These are phyloP conservation scores for Prunus campanulata DNA, from an alignment of 306 rosid species.

Conservation along the genomic window DNA sequence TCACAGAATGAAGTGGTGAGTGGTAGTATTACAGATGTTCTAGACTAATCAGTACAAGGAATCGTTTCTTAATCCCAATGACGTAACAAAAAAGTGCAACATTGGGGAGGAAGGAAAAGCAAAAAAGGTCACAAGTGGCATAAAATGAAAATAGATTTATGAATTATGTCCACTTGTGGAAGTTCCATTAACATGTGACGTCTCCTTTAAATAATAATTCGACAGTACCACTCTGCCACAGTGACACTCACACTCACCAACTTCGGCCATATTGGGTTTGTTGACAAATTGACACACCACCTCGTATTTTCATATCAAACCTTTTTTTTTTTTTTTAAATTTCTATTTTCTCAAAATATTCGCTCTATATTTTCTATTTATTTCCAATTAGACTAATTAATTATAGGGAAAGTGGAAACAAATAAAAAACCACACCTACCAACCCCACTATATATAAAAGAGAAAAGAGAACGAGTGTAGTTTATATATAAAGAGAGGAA, in stretches of 20 bases:
- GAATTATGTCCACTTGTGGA: not conserved
- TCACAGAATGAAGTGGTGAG: too few species aligned
- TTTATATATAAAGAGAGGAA: not conserved
- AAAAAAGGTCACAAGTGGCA: not conserved
- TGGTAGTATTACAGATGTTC: too few species aligned
- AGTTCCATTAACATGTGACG: not conserved
- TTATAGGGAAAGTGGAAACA: not conserved
- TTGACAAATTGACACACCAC: conserved; percentile 31
- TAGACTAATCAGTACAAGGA: too few species aligned
- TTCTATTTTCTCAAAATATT: not conserved
- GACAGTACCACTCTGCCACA: not conserved
- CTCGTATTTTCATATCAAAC: not conserved
- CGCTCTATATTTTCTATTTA: not conserved
- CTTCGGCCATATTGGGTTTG: conserved; percentile 16
- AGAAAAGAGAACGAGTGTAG: not conserved
- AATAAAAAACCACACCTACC: not conserved
- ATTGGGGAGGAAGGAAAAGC: not conserved
- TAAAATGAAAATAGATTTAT: not conserved
- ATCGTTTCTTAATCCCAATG: too few species aligned
- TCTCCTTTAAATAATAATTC: not conserved
- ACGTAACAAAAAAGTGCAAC: not conserved
- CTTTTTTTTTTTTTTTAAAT: not conserved
- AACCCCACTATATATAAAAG: conserved; percentile 12
- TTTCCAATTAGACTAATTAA: not conserved
- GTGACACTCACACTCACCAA: conserved; percentile 20